phyloP scores from a whole-genome alignment of 169 alveolate species.

The Cryptosporidium felis region DNA sequence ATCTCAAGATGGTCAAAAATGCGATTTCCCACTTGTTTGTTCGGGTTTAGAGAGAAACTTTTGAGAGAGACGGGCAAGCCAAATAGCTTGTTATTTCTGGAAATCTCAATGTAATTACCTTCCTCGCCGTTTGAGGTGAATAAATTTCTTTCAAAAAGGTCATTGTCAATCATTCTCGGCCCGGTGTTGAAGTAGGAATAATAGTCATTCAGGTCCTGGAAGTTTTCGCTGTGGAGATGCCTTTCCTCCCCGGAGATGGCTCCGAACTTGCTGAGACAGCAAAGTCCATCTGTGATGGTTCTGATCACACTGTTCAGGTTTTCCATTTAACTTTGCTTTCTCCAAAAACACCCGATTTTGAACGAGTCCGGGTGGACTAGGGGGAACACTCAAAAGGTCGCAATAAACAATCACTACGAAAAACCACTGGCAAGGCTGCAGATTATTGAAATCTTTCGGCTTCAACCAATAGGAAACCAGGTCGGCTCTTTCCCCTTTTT shows the following conservation, averaged over 20 bases:
- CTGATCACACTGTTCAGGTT: not conserved
- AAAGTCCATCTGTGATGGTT: not conserved
- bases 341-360: too few species aligned
- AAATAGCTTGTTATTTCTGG: constrained; percentile 34
- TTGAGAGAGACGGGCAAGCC: constrained; percentile 43
- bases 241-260: not conserved
- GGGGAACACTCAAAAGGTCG: too few species aligned
- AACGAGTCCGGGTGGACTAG: too few species aligned
- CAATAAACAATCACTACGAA: too few species aligned
- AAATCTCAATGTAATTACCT: constrained; percentile 11
- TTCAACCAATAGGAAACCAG: too few species aligned
- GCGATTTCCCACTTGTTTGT: not conserved
- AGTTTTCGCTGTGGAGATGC: not conserved
- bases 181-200: not conserved
- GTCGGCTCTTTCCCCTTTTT: too few species aligned
- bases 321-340: too few species aligned
- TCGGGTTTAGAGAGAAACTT: not conserved
- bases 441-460: too few species aligned
- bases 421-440: too few species aligned
- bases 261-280: not conserved
- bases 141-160: not conserved
- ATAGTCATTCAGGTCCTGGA: constrained; percentile 14
- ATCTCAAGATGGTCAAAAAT: constrained; percentile 39
- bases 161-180: not conserved
- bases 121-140: not conserved